Evolutionary conservation across 345 rosid species (phyloP), one percentile per base, ranked within the genome.

Genomic region (Salix suchowensis): DNA sequence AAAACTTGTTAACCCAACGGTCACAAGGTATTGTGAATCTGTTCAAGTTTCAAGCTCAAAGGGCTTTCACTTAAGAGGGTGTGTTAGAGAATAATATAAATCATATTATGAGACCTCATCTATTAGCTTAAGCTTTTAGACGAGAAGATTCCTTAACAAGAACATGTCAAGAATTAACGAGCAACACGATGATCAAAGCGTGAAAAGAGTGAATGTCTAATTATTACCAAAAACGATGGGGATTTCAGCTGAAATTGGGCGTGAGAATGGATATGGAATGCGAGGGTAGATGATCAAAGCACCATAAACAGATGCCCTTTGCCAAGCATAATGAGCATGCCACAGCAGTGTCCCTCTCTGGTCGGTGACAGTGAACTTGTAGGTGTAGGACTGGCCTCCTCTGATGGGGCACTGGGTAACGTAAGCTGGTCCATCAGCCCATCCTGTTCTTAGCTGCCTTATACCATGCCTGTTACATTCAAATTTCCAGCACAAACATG

Each of bases 341-440:
- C 92, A 89, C 5, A 82, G 68, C 13, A 91, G 87, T 10, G 91
- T 91, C 28, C 92, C 95, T 79, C 91, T 86, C 80, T 89, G 92
- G 42, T 82, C 82, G 11, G 11, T 74, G 13, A 89, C 89, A 5
- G 62, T 79, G 86, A 91, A 89, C 71, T 79, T 79, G 81, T 91
- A 91, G 3, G 88, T 83, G 74, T 86, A 91, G 48, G 90, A 68
- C 50, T 85, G 81, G 36, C 89, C 89, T 74, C 80, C 80, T 83
- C 80, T 74, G 2, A 91, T 86, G 3, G 95, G 95, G 77, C 94
- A 91, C 6, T 90, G 92, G 14, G 92, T 88, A 23, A 90, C 14
- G 71, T 90, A 90, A 40, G 94, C 88, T 11, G 92, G 92, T 62
- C 94, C 94, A 67, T 90, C 92, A 1, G 92, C 90, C 92, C 94